Evolutionary conservation across 768 basidiomycete species (phyloP), one percentile per base, ranked within the genome.

Genomic region (Candolleomyces efflorescens): DNA sequence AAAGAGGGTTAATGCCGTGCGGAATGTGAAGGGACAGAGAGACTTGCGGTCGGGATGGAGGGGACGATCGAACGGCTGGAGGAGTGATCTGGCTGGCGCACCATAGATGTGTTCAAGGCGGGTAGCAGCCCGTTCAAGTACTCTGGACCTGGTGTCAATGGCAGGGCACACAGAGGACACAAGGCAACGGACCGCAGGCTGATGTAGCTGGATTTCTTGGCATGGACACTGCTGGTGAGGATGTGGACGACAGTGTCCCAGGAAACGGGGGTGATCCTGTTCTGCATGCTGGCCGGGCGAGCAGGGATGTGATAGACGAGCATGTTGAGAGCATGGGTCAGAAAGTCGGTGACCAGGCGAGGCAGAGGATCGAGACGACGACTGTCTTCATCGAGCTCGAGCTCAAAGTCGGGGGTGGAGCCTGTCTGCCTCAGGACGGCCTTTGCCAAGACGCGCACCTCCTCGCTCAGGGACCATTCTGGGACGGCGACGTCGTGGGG

Each of bases 381-480:
- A 11, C 11, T 11, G 32, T 43, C 41, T 15, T 53, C 20, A 10
- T 53, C 26, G 7, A n/a, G 37, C 18, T 27, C 49, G 4, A 18
- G 26, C 37, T 17, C 51, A 32, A 10, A 13, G n/a, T 17, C 20
- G 17, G 36, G 5, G n/a, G 9, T 24, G 26, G 15, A n/a, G n/a
- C n/a, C n/a, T n/a, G 27, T 50, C 27, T 27, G 22, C 10, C 24
- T 24, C 20, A 36, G n/a, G 26, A 58, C 41, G 18, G 53, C 46
- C 22, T 56, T 56, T 4, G 60, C 60, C 12, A 37, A 55, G 45
- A 53, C 38, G 17, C 55, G 54, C 5, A 54, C 36, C 69, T 92
- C 90, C 60, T 92, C 89, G 49, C 84, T 77, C 20, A 92, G 70
- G 7, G 72, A 71, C 85, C 86, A 92, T 69, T 90, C 84, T 1